These are phyloP conservation scores for Graphiopsis chlorocephala DNA, from an alignment of 2,329 filamentous ascomycete genomes.

Conservation along the genomic window DNA sequence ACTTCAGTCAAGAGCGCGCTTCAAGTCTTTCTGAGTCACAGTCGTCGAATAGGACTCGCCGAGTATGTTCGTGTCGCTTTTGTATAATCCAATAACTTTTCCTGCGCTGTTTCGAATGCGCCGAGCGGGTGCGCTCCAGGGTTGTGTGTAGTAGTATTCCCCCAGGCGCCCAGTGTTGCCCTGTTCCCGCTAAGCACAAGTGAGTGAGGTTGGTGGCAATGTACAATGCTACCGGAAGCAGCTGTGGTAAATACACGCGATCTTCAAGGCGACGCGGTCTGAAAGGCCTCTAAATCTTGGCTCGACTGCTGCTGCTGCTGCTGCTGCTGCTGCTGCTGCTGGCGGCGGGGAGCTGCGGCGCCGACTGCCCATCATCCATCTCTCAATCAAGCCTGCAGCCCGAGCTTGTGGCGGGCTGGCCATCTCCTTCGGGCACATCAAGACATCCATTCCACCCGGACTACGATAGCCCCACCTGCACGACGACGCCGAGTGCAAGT, in stretches of 20 bases:
- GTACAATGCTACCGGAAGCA: not conserved
- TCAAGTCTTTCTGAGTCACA: not conserved
- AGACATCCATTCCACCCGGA: constrained; percentile 7
- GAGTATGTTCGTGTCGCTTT: not conserved
- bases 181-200: not conserved
- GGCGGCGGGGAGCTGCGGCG: constrained; percentile 6
- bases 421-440: constrained; percentile 20
- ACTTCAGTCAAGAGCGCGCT: not conserved
- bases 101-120: constrained; percentile 3
- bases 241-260: not conserved
- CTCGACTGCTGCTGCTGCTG: not conserved
- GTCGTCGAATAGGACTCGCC: not conserved
- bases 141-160: not conserved
- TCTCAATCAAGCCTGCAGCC: not conserved
- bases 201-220: not conserved
- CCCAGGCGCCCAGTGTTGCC: not conserved
- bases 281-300: constrained; percentile 5
- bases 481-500: not conserved
- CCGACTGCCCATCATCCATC: constrained; percentile 1
- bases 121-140: not conserved
- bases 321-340: no score
- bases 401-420: not conserved
- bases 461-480: not conserved
- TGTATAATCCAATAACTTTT: not conserved
- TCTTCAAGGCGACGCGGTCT: constrained; percentile 8